Conservation (phyloP, 1,139 yeast species). For the Eremothecium gossypii region DNA sequence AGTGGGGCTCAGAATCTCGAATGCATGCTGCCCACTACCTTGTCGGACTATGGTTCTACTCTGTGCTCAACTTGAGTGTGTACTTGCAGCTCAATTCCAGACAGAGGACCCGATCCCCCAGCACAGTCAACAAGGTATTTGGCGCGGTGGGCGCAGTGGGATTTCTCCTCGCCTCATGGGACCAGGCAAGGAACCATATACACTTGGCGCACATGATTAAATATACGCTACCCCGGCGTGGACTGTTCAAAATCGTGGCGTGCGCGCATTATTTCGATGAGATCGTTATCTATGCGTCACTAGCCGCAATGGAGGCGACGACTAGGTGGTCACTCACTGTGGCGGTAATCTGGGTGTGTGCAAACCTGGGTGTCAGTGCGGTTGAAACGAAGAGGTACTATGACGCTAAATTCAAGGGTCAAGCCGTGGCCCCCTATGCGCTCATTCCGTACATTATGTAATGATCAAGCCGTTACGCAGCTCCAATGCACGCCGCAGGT, state of each 20-base stretch:
- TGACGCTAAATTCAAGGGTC: constrained; percentile 17
- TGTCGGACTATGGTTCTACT: constrained; percentile 63
- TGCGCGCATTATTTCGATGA: constrained; percentile 85
- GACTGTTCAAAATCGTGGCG: constrained; percentile 44
- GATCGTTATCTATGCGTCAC: constrained; percentile 46
- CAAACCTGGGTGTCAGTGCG: constrained; percentile 57
- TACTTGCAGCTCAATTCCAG: constrained; percentile 16
- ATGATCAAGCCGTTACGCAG: background rate
- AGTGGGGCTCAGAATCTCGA: constrained; percentile 40
- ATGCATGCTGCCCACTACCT: constrained; percentile 73
- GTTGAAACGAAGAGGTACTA: constrained; percentile 50
- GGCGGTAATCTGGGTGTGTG: constrained; percentile 43
- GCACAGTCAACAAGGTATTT: constrained; percentile 15
- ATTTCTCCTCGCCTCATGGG: constrained; percentile 40
- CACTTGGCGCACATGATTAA: constrained; percentile 54
- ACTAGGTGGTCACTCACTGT: constrained; percentile 14
- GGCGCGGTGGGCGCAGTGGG: constrained; percentile 17
- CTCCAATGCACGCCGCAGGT: background rate
- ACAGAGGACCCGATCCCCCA: background rate
- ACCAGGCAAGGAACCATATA: constrained; percentile 52
- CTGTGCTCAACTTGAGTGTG: constrained; percentile 32
- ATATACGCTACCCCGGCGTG: constrained; percentile 52
- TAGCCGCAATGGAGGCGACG: constrained; percentile 25
- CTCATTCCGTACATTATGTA: constrained; percentile 36
- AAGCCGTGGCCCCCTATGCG: constrained; percentile 23